Evolutionary conservation across 306 rosid genomes (phyloP).

Genomic region (Cicer pinnatifidum): DNA sequence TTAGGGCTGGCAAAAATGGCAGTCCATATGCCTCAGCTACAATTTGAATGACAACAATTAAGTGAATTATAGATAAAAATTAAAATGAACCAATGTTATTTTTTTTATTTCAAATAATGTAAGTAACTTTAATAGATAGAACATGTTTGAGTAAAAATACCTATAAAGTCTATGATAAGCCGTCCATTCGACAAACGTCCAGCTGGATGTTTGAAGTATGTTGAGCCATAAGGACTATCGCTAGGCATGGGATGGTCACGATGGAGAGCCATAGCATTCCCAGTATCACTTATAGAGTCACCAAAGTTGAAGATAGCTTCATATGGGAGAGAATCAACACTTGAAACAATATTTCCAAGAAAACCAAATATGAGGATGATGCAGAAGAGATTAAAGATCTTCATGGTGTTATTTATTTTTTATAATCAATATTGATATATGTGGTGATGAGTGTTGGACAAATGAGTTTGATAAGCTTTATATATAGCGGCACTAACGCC

Average conservation of each 20-base stretch:
- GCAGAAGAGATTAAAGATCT: background rate
- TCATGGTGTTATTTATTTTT: background rate
- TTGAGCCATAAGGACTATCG: slow-evolving; percentile 53
- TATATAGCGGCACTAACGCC: background rate
- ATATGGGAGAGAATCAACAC: too few species aligned
- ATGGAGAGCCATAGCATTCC: slow-evolving; percentile 36
- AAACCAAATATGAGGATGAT: background rate
- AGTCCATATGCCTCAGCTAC: slow-evolving; percentile 33
- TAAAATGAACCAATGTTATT: background rate
- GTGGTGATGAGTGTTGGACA: background rate
- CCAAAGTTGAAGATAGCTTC: too few species aligned
- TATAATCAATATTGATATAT: background rate
- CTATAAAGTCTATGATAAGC: slow-evolving; percentile 13
- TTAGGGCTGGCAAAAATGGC: slow-evolving; percentile 50
- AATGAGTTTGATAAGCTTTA: background rate
- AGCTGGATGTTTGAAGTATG: slow-evolving; percentile 48
- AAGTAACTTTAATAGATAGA: too few species aligned
- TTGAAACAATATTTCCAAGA: background rate
- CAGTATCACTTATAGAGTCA: slow-evolving; percentile 51
- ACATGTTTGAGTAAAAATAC: slow-evolving; percentile 29
- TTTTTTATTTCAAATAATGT: background rate
- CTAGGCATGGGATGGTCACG: background rate
- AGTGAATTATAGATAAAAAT: background rate
- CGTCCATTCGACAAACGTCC: slow-evolving; percentile 58
- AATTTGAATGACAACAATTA: background rate